Percentiles rank a stretch among this genome's conserved stretches.
Conservation (phyloP, 129 eudicot genomes). For the Gnaphalium uliginosum region DNA sequence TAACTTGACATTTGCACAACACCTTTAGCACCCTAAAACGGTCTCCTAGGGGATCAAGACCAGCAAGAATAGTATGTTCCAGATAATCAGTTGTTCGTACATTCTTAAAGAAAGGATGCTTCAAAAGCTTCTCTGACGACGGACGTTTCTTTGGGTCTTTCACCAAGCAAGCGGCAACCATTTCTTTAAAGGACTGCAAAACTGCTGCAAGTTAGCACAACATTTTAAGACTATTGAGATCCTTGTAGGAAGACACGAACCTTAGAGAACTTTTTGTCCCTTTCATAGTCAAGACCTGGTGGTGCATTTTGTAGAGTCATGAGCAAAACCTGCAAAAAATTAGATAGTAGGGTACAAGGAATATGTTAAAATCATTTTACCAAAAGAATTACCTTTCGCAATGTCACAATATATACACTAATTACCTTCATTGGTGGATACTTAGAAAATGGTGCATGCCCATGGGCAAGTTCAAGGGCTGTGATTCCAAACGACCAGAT, state of each 20-base stretch:
- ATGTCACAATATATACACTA: not conserved
- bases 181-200: slow-evolving; percentile 82
- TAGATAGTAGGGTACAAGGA: slow-evolving; percentile 1
- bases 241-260: slow-evolving; percentile 36
- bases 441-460: slow-evolving; percentile 98
- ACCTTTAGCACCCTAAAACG: slow-evolving; percentile 92
- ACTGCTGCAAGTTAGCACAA: slow-evolving; percentile 31
- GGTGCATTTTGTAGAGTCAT: slow-evolving; percentile 99
- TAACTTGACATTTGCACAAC: slow-evolving; percentile 29
- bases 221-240: slow-evolving; percentile 25
- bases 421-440: slow-evolving; percentile 98
- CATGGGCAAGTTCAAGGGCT: slow-evolving; percentile 99
- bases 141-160: slow-evolving; percentile 98
- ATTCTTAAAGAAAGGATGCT: slow-evolving; percentile 86
- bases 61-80: slow-evolving; percentile 59
- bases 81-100: slow-evolving; percentile 71
- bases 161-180: slow-evolving; percentile 97
- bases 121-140: slow-evolving; percentile 84
- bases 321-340: slow-evolving; percentile 65
- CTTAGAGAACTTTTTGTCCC: slow-evolving; percentile 95
- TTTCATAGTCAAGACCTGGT: slow-evolving; percentile 94
- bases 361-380: slow-evolving; percentile 3
- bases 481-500: slow-evolving; percentile 99
- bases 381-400: not conserved
- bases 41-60: slow-evolving; percentile 76